Evolutionary conservation across 2,329 filamentous ascomycete species (phyloP), one percentile per base, ranked within the genome.

Genomic region (Aspergillus sp.): DNA sequence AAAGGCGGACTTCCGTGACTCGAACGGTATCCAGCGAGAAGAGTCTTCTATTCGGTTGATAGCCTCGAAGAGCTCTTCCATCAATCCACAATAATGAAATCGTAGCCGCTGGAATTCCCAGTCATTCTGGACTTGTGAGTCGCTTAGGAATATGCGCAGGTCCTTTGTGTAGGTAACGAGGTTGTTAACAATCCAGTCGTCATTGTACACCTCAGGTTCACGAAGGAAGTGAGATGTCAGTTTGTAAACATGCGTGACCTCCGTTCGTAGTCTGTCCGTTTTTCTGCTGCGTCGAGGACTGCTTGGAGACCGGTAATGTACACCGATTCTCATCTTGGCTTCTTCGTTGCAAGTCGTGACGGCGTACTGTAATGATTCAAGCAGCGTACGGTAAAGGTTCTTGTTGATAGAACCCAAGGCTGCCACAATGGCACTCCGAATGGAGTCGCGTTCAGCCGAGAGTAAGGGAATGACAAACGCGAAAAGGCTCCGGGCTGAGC

Each of bases 201-300:
- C 88, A 49, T 86, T 82, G 63, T 86, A 88, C 4, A 95, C 81
- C 43, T 88, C 84, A 0, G 85, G 75, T 39, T 88, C 80, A 53
- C 86, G 85, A 33, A 98, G 73, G 56, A 96, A 95, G 60, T 90
- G 87, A 0, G 90, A 90, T 0, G 91, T 97, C 32, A 97, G 75
- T 64, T 94, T 91, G 69, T 97, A 96, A 6, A 98, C 88, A 62
- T 97, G 88, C 0, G 94, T 96, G 45, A 97, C 90, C 64, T 97
- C 93, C 0, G 91, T 96, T 46, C 94, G 82, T 30, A 98, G 71
- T 27, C 90, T 76, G 62, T 97, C 93, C 55, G 89, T 93, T 62
- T 85, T 88, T 46, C 85, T 82, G 63, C 88, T 95, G 47, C 88
- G 79, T 41, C 86, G 83, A 1, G 90, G 86, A 55, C 83, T 89